phyloP scores from a whole-genome alignment of 305 asterid genomes.

The Solanum hybrid region DNA sequence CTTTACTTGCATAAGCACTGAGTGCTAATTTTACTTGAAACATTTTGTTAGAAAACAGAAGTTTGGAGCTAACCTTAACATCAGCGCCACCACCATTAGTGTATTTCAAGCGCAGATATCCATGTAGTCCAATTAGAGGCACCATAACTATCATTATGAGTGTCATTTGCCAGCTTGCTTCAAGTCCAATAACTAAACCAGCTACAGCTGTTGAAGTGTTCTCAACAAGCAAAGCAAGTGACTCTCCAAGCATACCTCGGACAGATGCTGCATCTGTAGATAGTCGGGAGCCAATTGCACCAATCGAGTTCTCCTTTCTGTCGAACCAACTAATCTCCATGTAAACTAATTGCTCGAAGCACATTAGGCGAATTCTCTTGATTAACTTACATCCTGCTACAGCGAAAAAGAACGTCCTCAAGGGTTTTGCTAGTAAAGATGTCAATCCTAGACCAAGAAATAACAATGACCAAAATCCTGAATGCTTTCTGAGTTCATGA shows the following conservation, averaged over 20 bases:
- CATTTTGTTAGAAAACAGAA: neutral
- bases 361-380: constrained; percentile 47
- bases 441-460: constrained; percentile 45
- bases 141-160: constrained; percentile 43
- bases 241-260: constrained; percentile 51
- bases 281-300: constrained; percentile 38
- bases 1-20: neutral
- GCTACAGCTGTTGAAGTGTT: constrained; percentile 41
- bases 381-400: constrained; percentile 61
- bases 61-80: constrained; percentile 38
- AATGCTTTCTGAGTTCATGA: constrained; percentile 38
- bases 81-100: constrained; percentile 37
- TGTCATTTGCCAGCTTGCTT: constrained; percentile 57
- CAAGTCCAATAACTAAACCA: constrained; percentile 51
- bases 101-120: constrained; percentile 52
- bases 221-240: constrained; percentile 47
- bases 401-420: constrained; percentile 55
- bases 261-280: constrained; percentile 50
- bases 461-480: constrained; percentile 55
- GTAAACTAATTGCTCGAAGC: constrained; percentile 62
- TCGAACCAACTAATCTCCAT: constrained; percentile 82
- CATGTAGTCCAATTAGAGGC: constrained; percentile 56
- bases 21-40: neutral
- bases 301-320: constrained; percentile 54
- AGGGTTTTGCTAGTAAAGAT: constrained; percentile 42